Conservation (phyloP, 23 red algal species). For the Cyanidiococcus yangmingshanensis region DNA sequence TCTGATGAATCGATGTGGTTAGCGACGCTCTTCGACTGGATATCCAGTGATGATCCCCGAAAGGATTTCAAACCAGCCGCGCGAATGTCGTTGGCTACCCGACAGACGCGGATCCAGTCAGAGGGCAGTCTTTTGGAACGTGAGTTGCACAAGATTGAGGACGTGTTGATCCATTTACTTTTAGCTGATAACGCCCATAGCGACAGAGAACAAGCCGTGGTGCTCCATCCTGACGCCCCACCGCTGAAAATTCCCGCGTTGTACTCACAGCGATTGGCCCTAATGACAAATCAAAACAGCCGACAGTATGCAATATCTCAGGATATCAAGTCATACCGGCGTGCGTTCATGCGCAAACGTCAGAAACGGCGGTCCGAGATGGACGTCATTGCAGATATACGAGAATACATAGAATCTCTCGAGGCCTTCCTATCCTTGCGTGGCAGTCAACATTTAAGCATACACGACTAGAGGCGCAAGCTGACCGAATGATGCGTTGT, state of each 20-base stretch:
- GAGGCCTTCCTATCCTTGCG: background rate
- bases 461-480: no score
- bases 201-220: background rate
- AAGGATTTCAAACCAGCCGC: background rate
- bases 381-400: background rate
- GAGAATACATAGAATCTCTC: background rate
- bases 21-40: background rate
- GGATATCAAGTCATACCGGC: background rate
- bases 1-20: background rate
- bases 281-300: background rate
- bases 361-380: background rate
- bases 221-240: background rate
- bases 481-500: no score
- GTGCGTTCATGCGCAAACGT: background rate
- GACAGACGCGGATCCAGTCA: background rate
- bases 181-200: background rate
- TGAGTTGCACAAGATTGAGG: background rate
- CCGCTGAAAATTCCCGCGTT: background rate
- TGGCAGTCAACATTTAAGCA: background rate
- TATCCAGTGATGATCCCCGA: background rate
- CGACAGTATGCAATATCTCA: background rate
- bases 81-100: background rate
- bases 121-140: background rate
- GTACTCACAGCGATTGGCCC: background rate
- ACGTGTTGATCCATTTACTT: background rate